Base-by-base conservation (phyloP, 2,329 filamentous ascomycete species). In the Peltaster fructicola region DNA sequence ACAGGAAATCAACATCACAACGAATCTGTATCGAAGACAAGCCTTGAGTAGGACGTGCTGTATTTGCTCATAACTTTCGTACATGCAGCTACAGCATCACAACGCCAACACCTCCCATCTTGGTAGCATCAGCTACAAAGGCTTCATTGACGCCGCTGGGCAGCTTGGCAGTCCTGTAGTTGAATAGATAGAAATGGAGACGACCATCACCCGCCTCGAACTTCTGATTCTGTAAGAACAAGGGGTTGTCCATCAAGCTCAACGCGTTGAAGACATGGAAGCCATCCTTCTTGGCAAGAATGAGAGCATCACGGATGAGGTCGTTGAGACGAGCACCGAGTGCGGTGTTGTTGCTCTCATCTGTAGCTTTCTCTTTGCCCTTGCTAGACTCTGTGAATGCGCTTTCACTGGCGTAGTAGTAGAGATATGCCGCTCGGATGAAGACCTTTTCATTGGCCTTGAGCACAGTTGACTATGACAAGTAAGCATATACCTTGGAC, bases 241-340 rank as follows among this genome's bases (percentile, higher is more conserved):
- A 64, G 1, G 72, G 76, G 51, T 98, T 98, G 52, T 98, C 85
- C 54, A 92, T 74, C 18, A 93, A 63, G 0, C 84, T 91, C 27
- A 98, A 64, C 0, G 82, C 85, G 45, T 98, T 98, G 62, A 95
- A 90, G 30, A 98, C 88, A 48, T 98, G 88, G 45, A 95, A 93
- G 37, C 76, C 73, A 45, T 59, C 63, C 58, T 69, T 38, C 61
- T 92, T 93, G 30, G 82, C 82, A 25, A 91, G 59, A 39, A 93
- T 78, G 27, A 98, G 61, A 1, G 79, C 78, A 49, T 98, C 88
- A 39, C 75, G 70, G 30, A 91, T 66, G 34, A 98, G 61, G 21
- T 62, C 56, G 48, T 90, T 84, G 34, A 98, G 64, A 14, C 85
- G 72, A n/a, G 62, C 57, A 56, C 84, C 84, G 38, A 90, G 62